Conservation (phyloP, 352 stramenopile genomes). For the Pythium aristosporum region DNA sequence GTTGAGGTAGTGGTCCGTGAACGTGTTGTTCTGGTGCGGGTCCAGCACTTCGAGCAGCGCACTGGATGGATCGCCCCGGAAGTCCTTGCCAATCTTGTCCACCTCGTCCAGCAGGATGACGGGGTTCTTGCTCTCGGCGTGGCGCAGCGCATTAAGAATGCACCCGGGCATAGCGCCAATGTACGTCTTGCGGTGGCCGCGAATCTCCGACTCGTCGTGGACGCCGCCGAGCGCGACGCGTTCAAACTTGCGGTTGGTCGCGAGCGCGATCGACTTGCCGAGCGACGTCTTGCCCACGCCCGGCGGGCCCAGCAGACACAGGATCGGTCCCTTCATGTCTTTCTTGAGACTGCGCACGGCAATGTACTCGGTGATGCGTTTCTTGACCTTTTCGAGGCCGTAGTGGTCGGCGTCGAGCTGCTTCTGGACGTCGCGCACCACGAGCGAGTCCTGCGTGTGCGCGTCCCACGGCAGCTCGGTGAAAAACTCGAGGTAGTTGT, state of each 20-base stretch:
- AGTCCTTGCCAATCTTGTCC: conserved; percentile 80
- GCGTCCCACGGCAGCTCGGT: conserved; percentile 66
- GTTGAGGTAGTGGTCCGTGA: conserved; percentile 86
- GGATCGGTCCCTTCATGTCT: conserved; percentile 84
- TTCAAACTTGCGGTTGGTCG: conserved; percentile 76
- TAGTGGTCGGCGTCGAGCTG: conserved; percentile 82
- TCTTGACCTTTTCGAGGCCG: conserved; percentile 81
- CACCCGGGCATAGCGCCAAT: conserved; percentile 85
- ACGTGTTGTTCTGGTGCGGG: conserved; percentile 84
- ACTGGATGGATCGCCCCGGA: conserved; percentile 60
- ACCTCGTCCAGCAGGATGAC: conserved; percentile 88
- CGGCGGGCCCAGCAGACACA: conserved; percentile 86
- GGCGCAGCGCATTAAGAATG: conserved; percentile 76
- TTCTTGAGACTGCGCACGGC: conserved; percentile 78
- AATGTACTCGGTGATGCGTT: conserved; percentile 87
- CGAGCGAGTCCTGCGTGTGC: conserved; percentile 52
- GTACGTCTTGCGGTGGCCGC: conserved; percentile 85
- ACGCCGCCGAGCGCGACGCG: conserved; percentile 75
- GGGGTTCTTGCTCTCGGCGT: conserved; percentile 73
- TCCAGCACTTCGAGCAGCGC: conserved; percentile 86
- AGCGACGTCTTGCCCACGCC: conserved; percentile 86
- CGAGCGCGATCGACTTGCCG: conserved; percentile 73
- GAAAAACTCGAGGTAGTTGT: conserved; percentile 85
- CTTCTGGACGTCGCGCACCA: conserved; percentile 52
- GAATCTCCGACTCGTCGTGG: conserved; percentile 83